phyloP scores from a whole-genome alignment of 345 rosid species.

The Salix dunnii region DNA sequence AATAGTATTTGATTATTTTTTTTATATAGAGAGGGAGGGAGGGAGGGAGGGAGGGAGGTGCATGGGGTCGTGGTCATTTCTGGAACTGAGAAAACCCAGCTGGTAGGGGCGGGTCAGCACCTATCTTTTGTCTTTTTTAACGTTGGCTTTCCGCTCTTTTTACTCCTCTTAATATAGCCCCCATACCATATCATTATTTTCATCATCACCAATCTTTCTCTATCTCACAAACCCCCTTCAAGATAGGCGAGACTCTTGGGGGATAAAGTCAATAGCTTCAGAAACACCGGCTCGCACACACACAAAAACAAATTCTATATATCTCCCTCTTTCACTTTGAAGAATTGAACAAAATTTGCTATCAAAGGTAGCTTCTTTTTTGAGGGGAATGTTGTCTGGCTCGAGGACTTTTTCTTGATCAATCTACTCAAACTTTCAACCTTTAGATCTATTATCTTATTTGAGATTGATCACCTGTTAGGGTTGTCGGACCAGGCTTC shows the following conservation, averaged over 20 bases:
- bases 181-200: conserved; percentile 27
- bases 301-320: neutral
- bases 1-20: neutral
- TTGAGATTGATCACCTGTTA: conserved; percentile 15
- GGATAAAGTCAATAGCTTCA: conserved; percentile 20
- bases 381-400: conserved; percentile 99
- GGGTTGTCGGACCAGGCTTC: conserved; percentile 99
- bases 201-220: conserved; percentile 22
- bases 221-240: conserved; percentile 43
- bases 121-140: conserved; percentile 47
- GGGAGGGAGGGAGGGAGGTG: conserved; percentile 19
- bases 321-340: neutral
- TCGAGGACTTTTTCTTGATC: conserved; percentile 61
- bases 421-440: neutral
- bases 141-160: conserved; percentile 35
- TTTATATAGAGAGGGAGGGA: neutral
- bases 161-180: conserved; percentile 32
- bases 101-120: conserved; percentile 40
- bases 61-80: conserved; percentile 70
- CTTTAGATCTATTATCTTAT: conserved; percentile 22
- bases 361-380: conserved; percentile 40
- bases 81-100: conserved; percentile 41
- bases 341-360: neutral
- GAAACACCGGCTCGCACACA: neutral
- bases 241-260: conserved; percentile 63